Base-by-base conservation (phyloP, 192 early-diverging fungal species). In the Coemansia sp. region DNA sequence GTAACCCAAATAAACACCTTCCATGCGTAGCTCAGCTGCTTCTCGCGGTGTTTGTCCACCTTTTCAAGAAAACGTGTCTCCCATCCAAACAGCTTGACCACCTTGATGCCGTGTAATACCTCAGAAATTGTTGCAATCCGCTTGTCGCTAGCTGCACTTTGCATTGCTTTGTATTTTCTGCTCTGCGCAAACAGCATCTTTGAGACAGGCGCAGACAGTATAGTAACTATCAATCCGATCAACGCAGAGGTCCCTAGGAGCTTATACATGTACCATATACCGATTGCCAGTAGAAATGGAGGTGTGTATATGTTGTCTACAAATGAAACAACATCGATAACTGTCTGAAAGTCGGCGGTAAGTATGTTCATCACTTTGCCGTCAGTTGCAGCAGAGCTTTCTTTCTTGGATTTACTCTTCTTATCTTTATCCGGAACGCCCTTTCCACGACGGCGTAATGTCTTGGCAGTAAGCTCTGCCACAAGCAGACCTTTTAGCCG, bases 81-180 rank as follows among this genome's bases (percentile, higher is more conserved):
- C 92, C 92, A 94, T 19, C 89, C 90, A 75, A 92, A 92, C 67
- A 97, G 88, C 70, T 98, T 98, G 59, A 98, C 88, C 37, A 96
- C 90, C 47, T 93, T 87, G 52, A 98, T 96, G 32, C 93, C 94
- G 76, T 93, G 86, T 21, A 95, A 74, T 39, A 92, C 79, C 79
- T 98, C 94, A 60, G 92, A 95, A 45, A 92, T 88, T 38, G 85
- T 77, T 40, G 88, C 84, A 38, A 96, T 77, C 12, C 95, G 86
- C 64, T 90, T 85, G 69, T 96, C 93, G 54, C 85, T 83, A 23
- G 87, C 75, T 8, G 74, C 53, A 59, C 78, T 90, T 15, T 89
- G 69, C 45, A 79, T 80, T 16, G 85, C 77, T 65, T 93, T 87
- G 76, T 85, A 56, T 19, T 72, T 75, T 48, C 77, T 80, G 45